Evolutionary conservation across 1,284 basidiomycete species (phyloP).

Genomic region (Cerioporus squamosus): DNA sequence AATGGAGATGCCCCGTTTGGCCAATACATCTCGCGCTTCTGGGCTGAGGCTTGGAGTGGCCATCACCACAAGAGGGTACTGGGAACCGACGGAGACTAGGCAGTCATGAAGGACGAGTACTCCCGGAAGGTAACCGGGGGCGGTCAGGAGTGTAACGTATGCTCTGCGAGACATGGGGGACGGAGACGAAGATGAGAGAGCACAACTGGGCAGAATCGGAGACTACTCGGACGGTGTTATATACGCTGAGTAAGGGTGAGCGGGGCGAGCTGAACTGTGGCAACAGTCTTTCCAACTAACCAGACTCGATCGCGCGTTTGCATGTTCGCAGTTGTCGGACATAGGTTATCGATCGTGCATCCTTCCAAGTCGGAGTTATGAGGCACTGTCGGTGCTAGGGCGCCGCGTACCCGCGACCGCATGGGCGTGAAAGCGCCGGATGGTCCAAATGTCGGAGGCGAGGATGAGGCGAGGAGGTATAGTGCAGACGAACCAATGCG

Average conservation of each 20-base stretch:
- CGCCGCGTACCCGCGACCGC: background rate
- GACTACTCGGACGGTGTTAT: background rate
- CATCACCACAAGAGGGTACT: conserved; percentile 86
- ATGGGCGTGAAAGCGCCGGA: background rate
- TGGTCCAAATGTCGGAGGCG: background rate
- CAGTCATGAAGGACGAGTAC: conserved; percentile 75
- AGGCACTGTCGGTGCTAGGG: too few relatives aligned
- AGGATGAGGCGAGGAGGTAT: too few relatives aligned
- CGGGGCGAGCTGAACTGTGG: background rate
- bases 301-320: too few relatives aligned
- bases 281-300: background rate
- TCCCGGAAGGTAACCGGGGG: conserved; percentile 72
- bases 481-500: too few relatives aligned
- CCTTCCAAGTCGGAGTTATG: too few relatives aligned
- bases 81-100: conserved; percentile 64
- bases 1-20: conserved; percentile 55
- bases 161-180: conserved; percentile 43
- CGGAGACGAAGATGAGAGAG: background rate
- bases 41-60: conserved; percentile 66
- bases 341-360: too few relatives aligned
- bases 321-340: too few relatives aligned
- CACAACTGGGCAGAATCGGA: background rate
- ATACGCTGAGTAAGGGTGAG: background rate
- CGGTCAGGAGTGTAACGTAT: conserved; percentile 72
- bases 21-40: conserved; percentile 59